Percentiles rank a stretch among this genome's conserved stretches.
Conservation (phyloP, 768 basidiomycete species). For the Lactarius tabidus region DNA sequence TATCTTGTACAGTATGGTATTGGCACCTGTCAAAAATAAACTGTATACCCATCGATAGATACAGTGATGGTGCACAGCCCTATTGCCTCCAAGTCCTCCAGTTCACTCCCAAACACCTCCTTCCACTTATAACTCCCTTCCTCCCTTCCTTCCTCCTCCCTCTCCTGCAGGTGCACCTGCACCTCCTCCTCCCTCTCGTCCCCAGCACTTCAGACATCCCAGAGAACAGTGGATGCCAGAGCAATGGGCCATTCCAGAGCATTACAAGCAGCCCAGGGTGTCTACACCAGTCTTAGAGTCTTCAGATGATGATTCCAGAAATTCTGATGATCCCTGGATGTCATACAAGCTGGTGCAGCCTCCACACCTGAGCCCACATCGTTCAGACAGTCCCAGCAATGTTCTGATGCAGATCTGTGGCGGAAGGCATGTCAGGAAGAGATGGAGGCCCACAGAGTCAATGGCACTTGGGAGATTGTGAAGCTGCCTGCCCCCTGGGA, state of each 20-base stretch:
- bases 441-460: constrained; percentile 3
- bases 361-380: not conserved
- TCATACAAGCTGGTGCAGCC: not conserved
- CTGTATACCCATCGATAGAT: no score
- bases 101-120: not conserved
- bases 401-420: not conserved
- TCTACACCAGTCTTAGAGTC: not conserved
- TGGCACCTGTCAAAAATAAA: no score
- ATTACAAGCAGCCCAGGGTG: not conserved
- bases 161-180: not conserved
- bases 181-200: not conserved
- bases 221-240: not conserved
- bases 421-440: not conserved
- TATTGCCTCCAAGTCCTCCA: not conserved
- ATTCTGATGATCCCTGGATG: not conserved
- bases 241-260: not conserved
- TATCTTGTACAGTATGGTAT: no score
- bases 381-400: not conserved
- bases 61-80: no score
- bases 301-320: not conserved
- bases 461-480: not conserved
- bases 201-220: not conserved
- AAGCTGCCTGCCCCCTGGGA: constrained; percentile 3
- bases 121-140: not conserved
- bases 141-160: not conserved